phyloP scores from a whole-genome alignment of 1,139 yeast genomes.

The Scheffersomyces insectosa region DNA sequence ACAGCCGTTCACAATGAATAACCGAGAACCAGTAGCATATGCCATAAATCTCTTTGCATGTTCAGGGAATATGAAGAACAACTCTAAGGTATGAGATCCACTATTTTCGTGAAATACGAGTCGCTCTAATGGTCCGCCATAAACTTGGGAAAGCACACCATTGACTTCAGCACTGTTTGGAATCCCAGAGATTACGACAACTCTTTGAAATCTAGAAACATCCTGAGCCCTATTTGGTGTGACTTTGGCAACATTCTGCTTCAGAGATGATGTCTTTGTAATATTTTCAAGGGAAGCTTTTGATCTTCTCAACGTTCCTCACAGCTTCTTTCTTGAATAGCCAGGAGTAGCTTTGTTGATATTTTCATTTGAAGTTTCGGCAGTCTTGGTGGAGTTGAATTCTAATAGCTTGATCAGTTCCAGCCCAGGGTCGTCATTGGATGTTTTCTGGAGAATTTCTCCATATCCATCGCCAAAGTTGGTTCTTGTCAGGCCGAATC shows the following conservation, averaged over 20 bases:
- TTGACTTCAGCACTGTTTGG: constrained; percentile 36
- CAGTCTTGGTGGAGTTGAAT: too few relatives aligned
- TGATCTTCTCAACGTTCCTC: background rate
- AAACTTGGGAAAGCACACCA: constrained; percentile 55
- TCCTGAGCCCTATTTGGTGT: background rate
- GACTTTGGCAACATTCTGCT: background rate
- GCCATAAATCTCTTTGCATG: constrained; percentile 59
- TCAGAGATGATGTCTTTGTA: background rate
- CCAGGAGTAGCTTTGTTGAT: background rate
- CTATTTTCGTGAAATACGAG: constrained; percentile 28
- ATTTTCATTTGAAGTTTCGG: too few relatives aligned
- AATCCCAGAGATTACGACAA: constrained; percentile 10
- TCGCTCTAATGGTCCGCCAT: constrained; percentile 76
- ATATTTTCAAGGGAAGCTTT: background rate
- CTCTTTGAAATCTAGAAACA: constrained; percentile 3
- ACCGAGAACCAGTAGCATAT: constrained; percentile 53
- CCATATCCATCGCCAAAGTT: background rate
- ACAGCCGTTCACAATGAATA: constrained; percentile 63
- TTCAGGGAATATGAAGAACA: constrained; percentile 53
- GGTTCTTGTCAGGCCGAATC: background rate
- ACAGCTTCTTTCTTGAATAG: background rate
- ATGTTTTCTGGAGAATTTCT: background rate
- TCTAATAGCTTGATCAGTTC: background rate
- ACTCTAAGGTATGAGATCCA: constrained; percentile 31
- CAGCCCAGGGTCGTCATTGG: background rate